Evolutionary conservation across 148 eudicot genomes (phyloP).

Genomic region (Hydrangea macrophylla): DNA sequence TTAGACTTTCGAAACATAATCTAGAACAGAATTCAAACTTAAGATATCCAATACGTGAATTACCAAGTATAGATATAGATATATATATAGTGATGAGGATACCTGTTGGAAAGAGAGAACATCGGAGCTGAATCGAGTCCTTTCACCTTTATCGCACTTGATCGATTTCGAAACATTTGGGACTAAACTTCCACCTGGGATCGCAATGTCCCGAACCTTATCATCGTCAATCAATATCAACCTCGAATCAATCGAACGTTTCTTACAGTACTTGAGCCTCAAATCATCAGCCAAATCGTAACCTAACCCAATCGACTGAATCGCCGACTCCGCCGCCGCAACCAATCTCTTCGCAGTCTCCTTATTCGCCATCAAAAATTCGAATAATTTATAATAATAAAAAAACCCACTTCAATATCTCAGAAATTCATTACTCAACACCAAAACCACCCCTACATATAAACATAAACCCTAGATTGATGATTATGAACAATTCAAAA

Average conservation of each 20-base stretch:
- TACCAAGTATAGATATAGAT: no score
- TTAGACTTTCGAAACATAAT: no score
- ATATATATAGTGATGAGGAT: background rate
- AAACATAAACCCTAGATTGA: no score
- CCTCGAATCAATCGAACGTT: constrained; percentile 17
- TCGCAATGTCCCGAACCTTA: constrained; percentile 39
- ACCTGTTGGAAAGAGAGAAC: constrained; percentile 54
- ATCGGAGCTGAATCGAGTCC: constrained; percentile 45
- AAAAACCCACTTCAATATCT: no score
- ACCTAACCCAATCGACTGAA: constrained; percentile 40
- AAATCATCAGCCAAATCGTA: constrained; percentile 37
- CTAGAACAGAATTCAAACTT: background rate
- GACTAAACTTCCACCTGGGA: constrained; percentile 45
- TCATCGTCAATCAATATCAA: constrained; percentile 41
- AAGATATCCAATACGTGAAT: background rate
- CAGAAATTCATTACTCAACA: no score
- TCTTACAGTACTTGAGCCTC: constrained; percentile 44
- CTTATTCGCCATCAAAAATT: constrained; percentile 13
- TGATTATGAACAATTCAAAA: no score
- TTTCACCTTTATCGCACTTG: constrained; percentile 50
- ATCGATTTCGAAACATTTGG: constrained; percentile 43
- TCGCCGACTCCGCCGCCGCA: constrained; percentile 42
- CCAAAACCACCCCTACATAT: no score
- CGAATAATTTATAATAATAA: no score
- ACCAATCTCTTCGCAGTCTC: constrained; percentile 25